Percentiles rank a stretch among this genome's conserved stretches.
phyloP scores from a whole-genome alignment of 345 rosid genomes.

The Lepidium sativum region DNA sequence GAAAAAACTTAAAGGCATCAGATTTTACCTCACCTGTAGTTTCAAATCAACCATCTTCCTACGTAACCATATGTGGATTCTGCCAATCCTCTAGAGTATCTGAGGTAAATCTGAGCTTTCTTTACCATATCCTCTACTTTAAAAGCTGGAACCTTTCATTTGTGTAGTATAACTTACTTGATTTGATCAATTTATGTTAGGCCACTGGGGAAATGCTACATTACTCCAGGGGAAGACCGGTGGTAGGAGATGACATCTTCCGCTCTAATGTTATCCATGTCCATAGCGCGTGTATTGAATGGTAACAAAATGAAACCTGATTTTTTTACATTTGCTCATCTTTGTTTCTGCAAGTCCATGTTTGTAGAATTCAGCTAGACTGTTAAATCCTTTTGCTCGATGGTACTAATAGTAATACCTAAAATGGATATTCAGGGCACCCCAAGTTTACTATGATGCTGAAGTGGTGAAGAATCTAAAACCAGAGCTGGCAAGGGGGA shows the following conservation, averaged over 20 bases:
- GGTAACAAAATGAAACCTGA: constrained; percentile 36
- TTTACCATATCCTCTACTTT: not conserved
- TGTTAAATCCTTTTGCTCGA: not conserved
- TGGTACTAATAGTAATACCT: not conserved
- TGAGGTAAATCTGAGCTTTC: constrained; percentile 34
- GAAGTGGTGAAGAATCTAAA: constrained; percentile 60
- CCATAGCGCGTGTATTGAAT: constrained; percentile 65
- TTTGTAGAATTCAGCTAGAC: not conserved
- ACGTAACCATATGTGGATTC: constrained; percentile 48
- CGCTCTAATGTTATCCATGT: constrained; percentile 52
- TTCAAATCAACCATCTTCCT: constrained; percentile 13
- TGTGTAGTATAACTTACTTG: not conserved
- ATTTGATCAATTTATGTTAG: constrained; percentile 25
- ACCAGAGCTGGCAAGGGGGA: constrained; percentile 65
- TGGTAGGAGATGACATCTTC: constrained; percentile 42
- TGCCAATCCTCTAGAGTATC: constrained; percentile 52
- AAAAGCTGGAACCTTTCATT: not conserved
- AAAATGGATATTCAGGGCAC: constrained; percentile 54
- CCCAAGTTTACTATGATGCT: constrained; percentile 55
- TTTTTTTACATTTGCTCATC: not conserved
- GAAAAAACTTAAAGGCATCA: constrained; percentile 8
- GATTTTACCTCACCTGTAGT: constrained; percentile 10
- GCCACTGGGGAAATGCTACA: constrained; percentile 71
- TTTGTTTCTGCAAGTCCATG: not conserved
- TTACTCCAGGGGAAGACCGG: constrained; percentile 40